Base-by-base conservation (phyloP, 176 grass and related monocot species). In the Triticum dicoccoides region DNA sequence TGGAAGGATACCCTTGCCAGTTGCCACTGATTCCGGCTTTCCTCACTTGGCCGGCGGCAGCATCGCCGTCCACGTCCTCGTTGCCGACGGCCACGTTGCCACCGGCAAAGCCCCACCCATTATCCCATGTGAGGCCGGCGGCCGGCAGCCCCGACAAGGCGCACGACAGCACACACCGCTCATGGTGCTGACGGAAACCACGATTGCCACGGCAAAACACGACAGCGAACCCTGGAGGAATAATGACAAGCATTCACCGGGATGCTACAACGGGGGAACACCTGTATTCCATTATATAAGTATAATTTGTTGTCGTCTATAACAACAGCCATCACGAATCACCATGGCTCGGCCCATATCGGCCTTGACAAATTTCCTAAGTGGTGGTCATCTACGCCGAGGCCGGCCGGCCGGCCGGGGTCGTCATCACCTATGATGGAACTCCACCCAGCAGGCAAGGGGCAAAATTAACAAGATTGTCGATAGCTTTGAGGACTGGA, bases 401-500 rank as follows among this genome's bases (percentile, higher is more conserved):
- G 78, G 51, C 15, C 51, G 51, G 49, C 49, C 42, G 52, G 65
- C 14, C 42, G 52, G 65, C 15, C 30, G 56, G 81, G 82, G 77
- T 13, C 38, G 18, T 45, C 78, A 54, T 79, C 86, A 61, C 70
- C 81, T 23, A 18, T 35, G 62, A 72, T 7, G 63, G 52, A 61
- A 12, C 71, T 42, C 37, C 32, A 56, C 61, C 37, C 81, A 52
- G 51, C 69, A 91, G 42, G 61, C 61, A 91, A 63, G 61, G 3
- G 39, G 59, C 77, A 88, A 80, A 86, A 92, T 86, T 83, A 87
- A 89, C 80, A 84, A 73, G 58, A 80, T 30, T 62, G 68, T 76
- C 77, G 64, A 84, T 79, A 87, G 82, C 77, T 85, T 58, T 62
- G 76, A 69, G 44, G 56, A 59, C 51, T 54, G 68, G 20, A 44